Conservation (phyloP, 1,139 yeast species). For the Magnusiomyces fungicola region DNA sequence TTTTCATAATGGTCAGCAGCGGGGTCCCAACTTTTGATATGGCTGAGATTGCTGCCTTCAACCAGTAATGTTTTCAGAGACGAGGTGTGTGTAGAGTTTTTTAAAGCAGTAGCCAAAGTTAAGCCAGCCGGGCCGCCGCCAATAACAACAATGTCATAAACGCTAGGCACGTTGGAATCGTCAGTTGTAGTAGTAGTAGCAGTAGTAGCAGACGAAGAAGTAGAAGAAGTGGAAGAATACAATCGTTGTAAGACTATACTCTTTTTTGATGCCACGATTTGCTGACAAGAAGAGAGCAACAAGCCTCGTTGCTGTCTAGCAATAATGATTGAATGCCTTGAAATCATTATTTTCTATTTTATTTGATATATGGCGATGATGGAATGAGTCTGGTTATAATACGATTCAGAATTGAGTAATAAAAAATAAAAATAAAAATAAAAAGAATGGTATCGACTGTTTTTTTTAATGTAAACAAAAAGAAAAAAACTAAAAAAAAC, state of each 20-base stretch:
- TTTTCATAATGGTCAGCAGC: constrained; percentile 58
- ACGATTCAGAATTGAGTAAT: not conserved
- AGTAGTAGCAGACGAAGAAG: not conserved
- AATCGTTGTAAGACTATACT: too few relatives aligned
- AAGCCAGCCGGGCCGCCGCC: constrained; percentile 99
- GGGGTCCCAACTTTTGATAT: constrained; percentile 49
- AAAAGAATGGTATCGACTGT: not conserved
- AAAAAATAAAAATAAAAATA: not conserved
- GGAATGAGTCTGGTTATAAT: too few relatives aligned
- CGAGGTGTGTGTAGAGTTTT: constrained; percentile 54
- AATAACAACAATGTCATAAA: constrained; percentile 67
- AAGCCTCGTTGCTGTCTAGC: too few relatives aligned
- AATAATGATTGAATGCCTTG: too few relatives aligned
- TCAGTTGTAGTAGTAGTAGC: too few relatives aligned
- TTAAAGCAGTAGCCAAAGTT: constrained; percentile 70
- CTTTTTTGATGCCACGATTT: too few relatives aligned
- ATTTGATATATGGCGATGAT: not conserved
- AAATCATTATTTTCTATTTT: not conserved
- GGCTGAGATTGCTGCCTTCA: constrained; percentile 59
- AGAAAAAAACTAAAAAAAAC: not conserved
- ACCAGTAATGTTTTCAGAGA: constrained; percentile 59
- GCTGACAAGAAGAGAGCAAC: too few relatives aligned
- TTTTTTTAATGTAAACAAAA: not conserved
- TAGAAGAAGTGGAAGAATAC: not conserved
- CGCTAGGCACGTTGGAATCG: not conserved